Evolutionary conservation across 208 protist species (phyloP).

Genomic region (Histomonas meleagridis): DNA sequence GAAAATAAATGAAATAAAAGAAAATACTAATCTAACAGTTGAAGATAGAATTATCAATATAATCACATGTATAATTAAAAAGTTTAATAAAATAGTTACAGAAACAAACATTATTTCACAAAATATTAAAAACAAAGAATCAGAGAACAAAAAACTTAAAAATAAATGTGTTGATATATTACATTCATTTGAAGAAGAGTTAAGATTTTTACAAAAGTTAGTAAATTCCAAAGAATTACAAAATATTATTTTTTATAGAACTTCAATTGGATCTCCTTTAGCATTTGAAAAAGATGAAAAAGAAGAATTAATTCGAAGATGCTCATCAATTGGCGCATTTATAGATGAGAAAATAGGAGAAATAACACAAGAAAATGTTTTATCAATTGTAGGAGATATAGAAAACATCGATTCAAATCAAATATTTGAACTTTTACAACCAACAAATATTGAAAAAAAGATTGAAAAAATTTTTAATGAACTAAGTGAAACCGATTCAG

Average conservation of each 20-base stretch:
- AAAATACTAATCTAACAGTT: not conserved
- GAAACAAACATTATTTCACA: too few relatives aligned
- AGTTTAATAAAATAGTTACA: not conserved
- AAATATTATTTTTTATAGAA: not conserved
- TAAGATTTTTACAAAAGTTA: constrained; percentile 17
- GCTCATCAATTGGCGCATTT: not conserved
- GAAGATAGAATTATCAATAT: not conserved
- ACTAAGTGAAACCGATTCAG: not conserved
- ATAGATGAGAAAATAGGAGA: not conserved
- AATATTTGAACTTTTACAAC: not conserved
- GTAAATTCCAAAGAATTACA: not conserved
- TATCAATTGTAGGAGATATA: not conserved
- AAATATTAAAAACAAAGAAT: not conserved
- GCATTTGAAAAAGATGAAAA: not conserved
- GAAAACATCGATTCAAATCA: not conserved
- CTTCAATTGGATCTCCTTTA: not conserved
- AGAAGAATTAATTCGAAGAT: not conserved
- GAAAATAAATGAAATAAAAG: not conserved
- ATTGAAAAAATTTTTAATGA: not conserved
- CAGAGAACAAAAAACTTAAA: not conserved
- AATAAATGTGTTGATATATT: not conserved
- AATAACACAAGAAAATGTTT: not conserved
- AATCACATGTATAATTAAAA: not conserved
- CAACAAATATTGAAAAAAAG: not conserved
- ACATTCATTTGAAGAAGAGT: not conserved